A percentile compares a stretch with the other conserved stretches of the same genome.
These are phyloP conservation scores for Kockiozyma suomiensis DNA, from an alignment of 805 yeast genomes.

Conservation along the genomic window DNA sequence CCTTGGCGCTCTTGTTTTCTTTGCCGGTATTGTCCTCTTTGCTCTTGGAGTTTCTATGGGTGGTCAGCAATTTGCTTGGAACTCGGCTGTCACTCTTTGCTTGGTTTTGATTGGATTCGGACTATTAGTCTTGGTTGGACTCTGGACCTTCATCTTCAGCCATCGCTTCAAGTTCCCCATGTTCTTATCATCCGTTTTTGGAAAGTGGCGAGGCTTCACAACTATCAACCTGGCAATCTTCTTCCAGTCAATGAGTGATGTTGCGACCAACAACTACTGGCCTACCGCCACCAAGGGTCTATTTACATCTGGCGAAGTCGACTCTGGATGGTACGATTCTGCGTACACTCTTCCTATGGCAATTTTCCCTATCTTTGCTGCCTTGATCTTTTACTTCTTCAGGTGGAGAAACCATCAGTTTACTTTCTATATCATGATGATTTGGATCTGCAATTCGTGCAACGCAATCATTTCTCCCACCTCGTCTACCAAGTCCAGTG, in stretches of 20 bases:
- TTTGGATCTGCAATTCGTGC: constrained; percentile 4
- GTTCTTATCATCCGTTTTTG: constrained; percentile 5
- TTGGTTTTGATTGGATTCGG: constrained; percentile 6
- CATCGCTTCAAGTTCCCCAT: constrained; percentile 4
- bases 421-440: not conserved
- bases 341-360: constrained; percentile 1
- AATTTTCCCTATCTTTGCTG: not conserved
- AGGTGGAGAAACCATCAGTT: constrained; percentile 1
- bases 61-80: constrained; percentile 13
- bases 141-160: constrained; percentile 10
- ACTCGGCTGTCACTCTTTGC: constrained; percentile 8
- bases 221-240: not conserved
- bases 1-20: not conserved
- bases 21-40: constrained; percentile 5
- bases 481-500: not conserved
- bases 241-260: constrained; percentile 12
- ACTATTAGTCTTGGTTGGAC: constrained; percentile 2
- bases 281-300: constrained; percentile 5
- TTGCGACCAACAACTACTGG: constrained; percentile 10
- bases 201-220: constrained; percentile 5
- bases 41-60: constrained; percentile 10
- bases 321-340: constrained; percentile 3
- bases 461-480: not conserved
- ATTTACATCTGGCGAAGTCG: not conserved
- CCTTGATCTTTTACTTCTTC: not conserved